Evolutionary conservation across 2,329 filamentous ascomycete genomes (phyloP).

Genomic region (Cordyceps javanica): DNA sequence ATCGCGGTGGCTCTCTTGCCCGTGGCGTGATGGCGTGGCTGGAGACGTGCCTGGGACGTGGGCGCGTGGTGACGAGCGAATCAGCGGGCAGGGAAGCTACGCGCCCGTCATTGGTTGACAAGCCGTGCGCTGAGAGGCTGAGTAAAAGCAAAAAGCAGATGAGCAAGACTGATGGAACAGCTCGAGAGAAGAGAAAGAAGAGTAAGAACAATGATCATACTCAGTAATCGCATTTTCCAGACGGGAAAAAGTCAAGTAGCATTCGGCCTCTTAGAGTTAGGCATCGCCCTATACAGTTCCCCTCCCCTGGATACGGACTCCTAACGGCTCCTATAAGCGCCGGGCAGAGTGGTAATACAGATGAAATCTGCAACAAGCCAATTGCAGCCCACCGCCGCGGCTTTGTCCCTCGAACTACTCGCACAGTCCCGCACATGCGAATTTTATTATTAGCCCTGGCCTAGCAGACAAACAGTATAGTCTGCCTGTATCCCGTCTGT

Average conservation of each 20-base stretch:
- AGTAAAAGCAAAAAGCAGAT: not conserved
- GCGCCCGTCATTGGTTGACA: constrained; percentile 2
- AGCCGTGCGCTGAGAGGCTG: not conserved
- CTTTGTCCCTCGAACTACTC: not conserved
- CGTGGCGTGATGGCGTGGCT: not conserved
- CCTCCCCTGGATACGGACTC: not conserved
- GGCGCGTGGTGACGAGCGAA: constrained; percentile 12
- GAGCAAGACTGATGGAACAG: not conserved
- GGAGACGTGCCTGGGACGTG: not conserved
- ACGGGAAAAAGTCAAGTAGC: not conserved
- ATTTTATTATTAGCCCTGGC: not conserved
- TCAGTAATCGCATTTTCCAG: not conserved
- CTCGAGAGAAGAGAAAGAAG: not conserved
- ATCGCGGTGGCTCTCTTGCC: not conserved
- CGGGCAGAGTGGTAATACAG: not conserved
- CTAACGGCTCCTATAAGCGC: not conserved
- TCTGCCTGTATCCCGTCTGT: not conserved
- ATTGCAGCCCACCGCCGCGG: not conserved
- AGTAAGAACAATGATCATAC: not conserved
- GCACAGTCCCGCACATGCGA: not conserved
- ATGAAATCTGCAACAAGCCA: not conserved
- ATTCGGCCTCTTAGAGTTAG: not conserved
- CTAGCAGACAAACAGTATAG: constrained; percentile 1
- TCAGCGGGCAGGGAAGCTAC: constrained; percentile 6
- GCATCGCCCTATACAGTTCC: not conserved